Base-by-base conservation (phyloP, 2,329 filamentous ascomycete genomes). In the Aspergillus ustus region DNA sequence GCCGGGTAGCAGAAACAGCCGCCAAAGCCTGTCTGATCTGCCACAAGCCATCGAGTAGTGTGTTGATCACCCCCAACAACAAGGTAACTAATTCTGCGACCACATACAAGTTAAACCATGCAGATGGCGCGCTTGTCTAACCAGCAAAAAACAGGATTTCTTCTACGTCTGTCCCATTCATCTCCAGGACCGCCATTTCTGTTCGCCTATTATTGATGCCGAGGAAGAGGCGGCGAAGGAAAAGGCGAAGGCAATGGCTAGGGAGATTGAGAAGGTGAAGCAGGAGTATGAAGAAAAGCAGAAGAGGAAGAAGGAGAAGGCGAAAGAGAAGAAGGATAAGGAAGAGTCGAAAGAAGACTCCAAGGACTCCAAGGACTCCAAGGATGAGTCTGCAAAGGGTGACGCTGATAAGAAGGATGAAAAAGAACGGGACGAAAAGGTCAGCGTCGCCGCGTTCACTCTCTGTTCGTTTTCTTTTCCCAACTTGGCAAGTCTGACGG, bases 131-230 rank as follows among this genome's bases (percentile, higher is more conserved):
- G 9, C 20, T 37, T 5, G n/a, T 53, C 48, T 20, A 25, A 37
- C 28, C n/a, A 43, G 65, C 59, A 61, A 58, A 22, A 53, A 17
- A 17, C 52, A 89, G 87, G 93, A 97, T 74, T 96, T 93, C 78
- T 98, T 99, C 81, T 97, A 96, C 74, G 86, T 96, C 49, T 99
- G 95, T 70, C 84, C 88, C 6, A 82, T 85, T 34, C 95, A 99
- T 77, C 81, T 98, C 8, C 91, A 90, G 71, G 95, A 98, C 72
- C 83, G 82, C 34, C 87, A 90, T 45, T 98, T 97, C 75, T 94
- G 91, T 72, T 83, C 83, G 25, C 82, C 87, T 3, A 74, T 83
- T 44, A 67, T 83, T 43, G 78, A 82, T 63, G 69, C 75, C 49
- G 79, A 79, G 54, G 75, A 74, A 25, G 76, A 77, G 60, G 78